phyloP scores from a whole-genome alignment of 306 rosid species.

The Cicer bijugum region DNA sequence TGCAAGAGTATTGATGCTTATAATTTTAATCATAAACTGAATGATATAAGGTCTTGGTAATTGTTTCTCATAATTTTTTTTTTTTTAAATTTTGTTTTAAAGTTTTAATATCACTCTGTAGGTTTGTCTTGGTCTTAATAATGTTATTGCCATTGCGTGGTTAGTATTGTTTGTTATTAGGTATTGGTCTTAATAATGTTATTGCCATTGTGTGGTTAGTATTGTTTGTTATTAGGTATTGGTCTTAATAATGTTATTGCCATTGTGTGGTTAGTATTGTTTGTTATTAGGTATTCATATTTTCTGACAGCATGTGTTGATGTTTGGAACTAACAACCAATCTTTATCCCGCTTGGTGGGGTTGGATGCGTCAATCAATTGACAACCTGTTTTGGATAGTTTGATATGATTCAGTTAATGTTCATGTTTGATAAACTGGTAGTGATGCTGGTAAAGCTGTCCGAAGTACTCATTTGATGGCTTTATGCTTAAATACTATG shows the following conservation, averaged over 20 bases:
- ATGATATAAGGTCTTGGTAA: not conserved
- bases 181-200: not conserved
- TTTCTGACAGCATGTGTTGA: not conserved
- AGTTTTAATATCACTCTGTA: not conserved
- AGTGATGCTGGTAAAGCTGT: not conserved
- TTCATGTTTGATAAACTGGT: slow-evolving; percentile 21
- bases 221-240: not conserved
- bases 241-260: not conserved
- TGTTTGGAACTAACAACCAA: not conserved
- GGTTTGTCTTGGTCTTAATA: slow-evolving; percentile 8
- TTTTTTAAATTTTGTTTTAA: not conserved
- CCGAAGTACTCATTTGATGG: slow-evolving; percentile 15
- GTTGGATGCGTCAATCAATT: slow-evolving; percentile 2
- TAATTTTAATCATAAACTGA: not conserved
- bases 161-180: slow-evolving; percentile 1
- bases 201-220: slow-evolving; percentile 1
- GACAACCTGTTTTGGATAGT: slow-evolving; percentile 26
- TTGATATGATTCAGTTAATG: slow-evolving; percentile 4
- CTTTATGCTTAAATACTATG: not conserved
- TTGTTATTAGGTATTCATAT: slow-evolving; percentile 1
- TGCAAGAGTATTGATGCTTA: slow-evolving; percentile 19
- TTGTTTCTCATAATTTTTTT: not conserved
- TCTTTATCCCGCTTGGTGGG: not conserved
- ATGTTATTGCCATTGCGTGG: not conserved
- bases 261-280: slow-evolving; percentile 7